Base-by-base conservation (phyloP, 805 yeast species). In the Candida suzukii region DNA sequence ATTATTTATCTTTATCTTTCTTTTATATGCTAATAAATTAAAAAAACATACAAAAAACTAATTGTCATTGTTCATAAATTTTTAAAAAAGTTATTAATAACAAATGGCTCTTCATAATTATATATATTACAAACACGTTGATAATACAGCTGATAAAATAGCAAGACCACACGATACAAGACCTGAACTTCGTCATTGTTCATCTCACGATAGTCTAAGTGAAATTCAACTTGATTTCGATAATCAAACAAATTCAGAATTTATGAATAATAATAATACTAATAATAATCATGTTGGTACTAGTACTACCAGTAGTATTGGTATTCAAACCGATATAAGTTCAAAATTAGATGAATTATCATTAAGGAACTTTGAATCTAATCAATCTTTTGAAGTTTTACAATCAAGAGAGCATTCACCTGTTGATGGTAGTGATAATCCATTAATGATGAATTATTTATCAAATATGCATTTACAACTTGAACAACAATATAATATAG, bases 31-130 rank as follows among this genome's bases (percentile, higher is more conserved):
- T n/a, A n/a, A n/a, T n/a, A n/a, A n/a, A n/a, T n/a, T n/a, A n/a
- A n/a, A n/a, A n/a, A n/a, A n/a, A n/a, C n/a, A n/a, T n/a, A n/a
- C n/a, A n/a, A n/a, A n/a, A n/a, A n/a, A n/a, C n/a, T n/a, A n/a
- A n/a, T n/a, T n/a, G n/a, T n/a, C n/a, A n/a, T n/a, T n/a, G n/a
- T n/a, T n/a, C n/a, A n/a, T n/a, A n/a, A n/a, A 30, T 7, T 8
- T 10, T 8, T 4, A 16, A 30, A 18, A 30, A 30, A 9, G 12
- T n/a, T 29, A 16, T 13, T 16, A 10, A 32, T 11, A 13, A 34
- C n/a, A 14, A 2, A 69, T 69, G 74, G 74, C 74, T 1, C 53
- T 69, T 8, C 66, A 70, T 45, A 69, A 69, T 48, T 69, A 69
- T 44, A 58, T 68, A 39, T 69, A 69, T 51, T 63, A 52, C 46